Evolutionary conservation across 2,329 filamentous ascomycete species (phyloP).

Genomic region (Phialocephala subalpina): DNA sequence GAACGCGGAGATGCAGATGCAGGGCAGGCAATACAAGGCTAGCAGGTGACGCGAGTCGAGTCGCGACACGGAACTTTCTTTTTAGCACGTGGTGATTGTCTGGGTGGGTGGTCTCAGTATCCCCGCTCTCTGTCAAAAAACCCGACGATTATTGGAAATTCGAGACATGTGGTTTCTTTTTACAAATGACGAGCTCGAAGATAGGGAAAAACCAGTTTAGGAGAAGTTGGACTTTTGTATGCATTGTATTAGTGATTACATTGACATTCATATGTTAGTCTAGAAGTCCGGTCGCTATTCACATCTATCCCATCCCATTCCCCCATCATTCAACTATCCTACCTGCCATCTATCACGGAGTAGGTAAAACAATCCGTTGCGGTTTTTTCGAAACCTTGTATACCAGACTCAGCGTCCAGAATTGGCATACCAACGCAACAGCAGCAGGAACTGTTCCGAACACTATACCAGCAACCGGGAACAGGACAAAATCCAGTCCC

Average conservation of each 20-base stretch:
- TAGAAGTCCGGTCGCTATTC: too few species aligned
- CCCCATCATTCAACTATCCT: neutral
- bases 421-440: conserved; percentile 73
- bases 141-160: too few species aligned
- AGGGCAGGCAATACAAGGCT: too few species aligned
- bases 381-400: conserved; percentile 79
- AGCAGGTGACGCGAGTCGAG: neutral
- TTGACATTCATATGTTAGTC: too few species aligned
- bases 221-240: too few species aligned
- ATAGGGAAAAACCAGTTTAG: too few species aligned
- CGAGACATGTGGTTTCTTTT: too few species aligned
- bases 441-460: conserved; percentile 73
- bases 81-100: neutral
- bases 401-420: conserved; percentile 73
- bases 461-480: conserved; percentile 72
- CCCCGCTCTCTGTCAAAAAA: neutral
- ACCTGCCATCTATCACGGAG: neutral
- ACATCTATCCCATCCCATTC: too few species aligned
- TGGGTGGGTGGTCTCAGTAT: neutral
- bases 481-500: conserved; percentile 68
- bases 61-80: neutral
- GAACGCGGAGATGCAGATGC: too few species aligned
- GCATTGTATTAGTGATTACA: too few species aligned
- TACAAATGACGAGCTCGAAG: too few species aligned
- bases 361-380: neutral